Conservation (phyloP, 305 asterid species). For the Ilex paraguariensis region DNA sequence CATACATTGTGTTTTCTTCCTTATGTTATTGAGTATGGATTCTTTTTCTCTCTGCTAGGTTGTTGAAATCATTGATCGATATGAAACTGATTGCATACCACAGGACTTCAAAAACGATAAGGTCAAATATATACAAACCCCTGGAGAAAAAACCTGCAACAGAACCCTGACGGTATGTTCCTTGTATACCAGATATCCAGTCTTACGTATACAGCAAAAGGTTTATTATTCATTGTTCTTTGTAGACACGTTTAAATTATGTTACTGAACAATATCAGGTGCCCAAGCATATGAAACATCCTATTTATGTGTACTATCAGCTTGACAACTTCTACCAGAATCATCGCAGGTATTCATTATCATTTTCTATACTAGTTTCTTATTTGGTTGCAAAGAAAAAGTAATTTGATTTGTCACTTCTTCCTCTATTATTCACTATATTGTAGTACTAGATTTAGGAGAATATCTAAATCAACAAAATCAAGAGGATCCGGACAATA, state of each 20-base stretch:
- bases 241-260: background rate
- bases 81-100: slow-evolving; percentile 77
- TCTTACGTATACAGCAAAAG: too few relatives aligned
- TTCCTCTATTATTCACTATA: too few relatives aligned
- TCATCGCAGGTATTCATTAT: slow-evolving; percentile 71
- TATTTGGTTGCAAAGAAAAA: too few relatives aligned
- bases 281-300: slow-evolving; percentile 62
- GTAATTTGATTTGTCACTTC: too few relatives aligned
- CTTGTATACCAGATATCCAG: background rate
- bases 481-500: too few relatives aligned
- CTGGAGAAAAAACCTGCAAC: slow-evolving; percentile 50
- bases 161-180: slow-evolving; percentile 51
- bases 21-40: background rate
- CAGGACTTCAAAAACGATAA: slow-evolving; percentile 30
- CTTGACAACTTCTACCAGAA: slow-evolving; percentile 88
- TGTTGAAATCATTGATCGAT: slow-evolving; percentile 80
- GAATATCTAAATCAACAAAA: too few relatives aligned
- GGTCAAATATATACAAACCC: slow-evolving; percentile 57
- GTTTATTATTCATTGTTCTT: too few relatives aligned
- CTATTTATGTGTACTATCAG: slow-evolving; percentile 87
- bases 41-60: slow-evolving; percentile 39
- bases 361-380: slow-evolving; percentile 10
- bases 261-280: slow-evolving; percentile 43
- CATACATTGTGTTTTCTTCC: slow-evolving; percentile 1
- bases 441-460: too few relatives aligned